phyloP scores from a whole-genome alignment of 2,329 filamentous ascomycete genomes.

The Lachnellula subtilissima region DNA sequence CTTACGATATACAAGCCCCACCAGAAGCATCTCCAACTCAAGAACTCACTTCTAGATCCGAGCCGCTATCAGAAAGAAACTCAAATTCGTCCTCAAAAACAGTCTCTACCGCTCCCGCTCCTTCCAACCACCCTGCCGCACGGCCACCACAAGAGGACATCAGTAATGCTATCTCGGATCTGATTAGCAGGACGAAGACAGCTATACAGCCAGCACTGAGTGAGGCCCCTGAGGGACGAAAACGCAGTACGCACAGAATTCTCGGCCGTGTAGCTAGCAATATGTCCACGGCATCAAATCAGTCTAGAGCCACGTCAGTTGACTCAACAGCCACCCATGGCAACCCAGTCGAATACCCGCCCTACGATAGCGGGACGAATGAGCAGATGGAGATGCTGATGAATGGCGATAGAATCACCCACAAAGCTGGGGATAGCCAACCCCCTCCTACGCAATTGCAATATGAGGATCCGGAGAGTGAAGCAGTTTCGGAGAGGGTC shows the following conservation, averaged over 20 bases:
- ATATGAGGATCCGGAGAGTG: slow-evolving; percentile 31
- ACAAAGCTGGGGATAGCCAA: slow-evolving; percentile 17
- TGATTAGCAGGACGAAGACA: slow-evolving; percentile 30
- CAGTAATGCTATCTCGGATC: slow-evolving; percentile 25
- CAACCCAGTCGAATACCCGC: slow-evolving; percentile 24
- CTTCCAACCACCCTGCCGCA: slow-evolving; percentile 14
- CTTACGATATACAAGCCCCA: slow-evolving; percentile 1
- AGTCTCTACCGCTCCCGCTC: slow-evolving; percentile 19
- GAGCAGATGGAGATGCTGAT: slow-evolving; percentile 23
- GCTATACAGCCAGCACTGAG: slow-evolving; percentile 10
- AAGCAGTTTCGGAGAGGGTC: slow-evolving; percentile 24
- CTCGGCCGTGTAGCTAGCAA: slow-evolving; percentile 57
- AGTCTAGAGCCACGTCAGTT: slow-evolving; percentile 33
- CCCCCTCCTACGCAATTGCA: slow-evolving; percentile 28
- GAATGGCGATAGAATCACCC: slow-evolving; percentile 14
- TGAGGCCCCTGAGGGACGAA: slow-evolving; percentile 25
- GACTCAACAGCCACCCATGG: slow-evolving; percentile 34
- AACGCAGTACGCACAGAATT: slow-evolving; percentile 33
- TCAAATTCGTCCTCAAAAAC: slow-evolving; percentile 27
- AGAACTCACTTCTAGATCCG: slow-evolving; percentile 11
- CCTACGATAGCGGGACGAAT: slow-evolving; percentile 10
- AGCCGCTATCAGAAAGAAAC: slow-evolving; percentile 30
- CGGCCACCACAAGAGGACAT: slow-evolving; percentile 19
- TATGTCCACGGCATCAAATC: slow-evolving; percentile 47
- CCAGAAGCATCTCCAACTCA: slow-evolving; percentile 9